Evolutionary conservation across 148 eudicot genomes (phyloP).

Genomic region (Rhododendron kiyosumense): DNA sequence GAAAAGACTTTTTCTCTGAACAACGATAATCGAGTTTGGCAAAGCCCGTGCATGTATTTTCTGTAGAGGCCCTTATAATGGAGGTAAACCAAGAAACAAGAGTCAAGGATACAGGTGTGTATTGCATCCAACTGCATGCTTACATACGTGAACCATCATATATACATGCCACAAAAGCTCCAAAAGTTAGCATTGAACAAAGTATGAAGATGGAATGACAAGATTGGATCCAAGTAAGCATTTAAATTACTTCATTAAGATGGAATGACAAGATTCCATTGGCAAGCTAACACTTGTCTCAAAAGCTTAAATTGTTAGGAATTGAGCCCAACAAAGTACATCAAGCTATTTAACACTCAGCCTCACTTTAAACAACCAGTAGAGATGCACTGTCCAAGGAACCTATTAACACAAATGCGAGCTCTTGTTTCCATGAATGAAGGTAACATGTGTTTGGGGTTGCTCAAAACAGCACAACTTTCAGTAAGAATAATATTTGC

Average conservation of each 20-base stretch:
- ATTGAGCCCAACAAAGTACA: too few species aligned
- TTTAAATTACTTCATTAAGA: background rate
- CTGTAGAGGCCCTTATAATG: background rate
- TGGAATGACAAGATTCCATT: background rate
- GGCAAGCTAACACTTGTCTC: background rate
- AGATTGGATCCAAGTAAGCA: background rate
- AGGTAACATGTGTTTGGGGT: conserved; percentile 84
- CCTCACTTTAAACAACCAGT: conserved; percentile 76
- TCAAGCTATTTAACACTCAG: too few species aligned
- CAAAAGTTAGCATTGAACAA: background rate
- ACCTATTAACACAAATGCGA: conserved; percentile 57
- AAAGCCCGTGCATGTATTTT: background rate
- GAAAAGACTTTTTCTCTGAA: background rate
- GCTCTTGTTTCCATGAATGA: conserved; percentile 69
- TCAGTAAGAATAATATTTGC: conserved; percentile 58
- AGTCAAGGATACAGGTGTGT: background rate
- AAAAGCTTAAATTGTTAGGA: background rate
- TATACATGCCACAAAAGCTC: background rate
- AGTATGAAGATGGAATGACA: background rate
- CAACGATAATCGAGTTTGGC: background rate
- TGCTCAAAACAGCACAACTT: conserved; percentile 32
- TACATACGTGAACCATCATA: background rate
- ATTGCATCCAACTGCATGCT: background rate
- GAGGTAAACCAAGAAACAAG: background rate
- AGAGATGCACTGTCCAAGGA: conserved; percentile 49